Percentiles rank a stretch among this genome's conserved stretches.
These are phyloP conservation scores for Alternaria ventricosa DNA, from an alignment of 2,329 filamentous ascomycete species.

Conservation along the genomic window DNA sequence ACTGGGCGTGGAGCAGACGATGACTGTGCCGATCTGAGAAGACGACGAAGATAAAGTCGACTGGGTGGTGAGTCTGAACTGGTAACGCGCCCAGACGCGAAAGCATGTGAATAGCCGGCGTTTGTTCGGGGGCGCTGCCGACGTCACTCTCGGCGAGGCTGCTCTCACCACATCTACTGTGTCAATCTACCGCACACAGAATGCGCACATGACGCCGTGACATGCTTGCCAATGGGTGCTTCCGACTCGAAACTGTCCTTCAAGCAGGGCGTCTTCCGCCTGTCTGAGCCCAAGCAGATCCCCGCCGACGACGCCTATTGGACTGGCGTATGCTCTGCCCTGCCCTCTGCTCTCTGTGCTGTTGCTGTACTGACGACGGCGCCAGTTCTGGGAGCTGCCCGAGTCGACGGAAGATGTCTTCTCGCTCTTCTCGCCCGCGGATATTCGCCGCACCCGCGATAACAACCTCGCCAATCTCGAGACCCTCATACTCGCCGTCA, in stretches of 20 bases:
- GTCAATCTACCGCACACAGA: slow-evolving; percentile 2
- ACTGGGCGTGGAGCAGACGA: neutral
- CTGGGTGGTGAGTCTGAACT: neutral
- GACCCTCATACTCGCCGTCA: slow-evolving; percentile 82
- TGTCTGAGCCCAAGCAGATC: slow-evolving; percentile 91
- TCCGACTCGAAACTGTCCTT: slow-evolving; percentile 99
- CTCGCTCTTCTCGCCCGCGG: slow-evolving; percentile 83
- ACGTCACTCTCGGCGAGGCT: slow-evolving; percentile 26
- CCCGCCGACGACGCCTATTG: slow-evolving; percentile 89
- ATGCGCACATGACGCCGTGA: slow-evolving; percentile 37
- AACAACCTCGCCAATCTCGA: slow-evolving; percentile 85
- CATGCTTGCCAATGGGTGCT: slow-evolving; percentile 76
- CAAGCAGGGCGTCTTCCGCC: slow-evolving; percentile 96
- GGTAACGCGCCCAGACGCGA: slow-evolving; percentile 15
- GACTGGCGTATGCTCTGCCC: slow-evolving; percentile 73
- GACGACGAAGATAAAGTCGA: neutral
- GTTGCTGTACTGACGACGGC: slow-evolving; percentile 16
- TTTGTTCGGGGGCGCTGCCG: slow-evolving; percentile 13
- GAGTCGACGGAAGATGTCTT: slow-evolving; percentile 97
- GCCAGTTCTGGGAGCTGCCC: slow-evolving; percentile 94
- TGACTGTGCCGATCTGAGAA: neutral
- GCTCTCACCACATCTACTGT: slow-evolving; percentile 1
- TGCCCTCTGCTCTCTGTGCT: slow-evolving; percentile 11
- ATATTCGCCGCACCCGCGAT: slow-evolving; percentile 85
- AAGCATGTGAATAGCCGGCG: slow-evolving; percentile 30